Base-by-base conservation (phyloP, 306 rosid species). In the Begonia peltatifolia region DNA sequence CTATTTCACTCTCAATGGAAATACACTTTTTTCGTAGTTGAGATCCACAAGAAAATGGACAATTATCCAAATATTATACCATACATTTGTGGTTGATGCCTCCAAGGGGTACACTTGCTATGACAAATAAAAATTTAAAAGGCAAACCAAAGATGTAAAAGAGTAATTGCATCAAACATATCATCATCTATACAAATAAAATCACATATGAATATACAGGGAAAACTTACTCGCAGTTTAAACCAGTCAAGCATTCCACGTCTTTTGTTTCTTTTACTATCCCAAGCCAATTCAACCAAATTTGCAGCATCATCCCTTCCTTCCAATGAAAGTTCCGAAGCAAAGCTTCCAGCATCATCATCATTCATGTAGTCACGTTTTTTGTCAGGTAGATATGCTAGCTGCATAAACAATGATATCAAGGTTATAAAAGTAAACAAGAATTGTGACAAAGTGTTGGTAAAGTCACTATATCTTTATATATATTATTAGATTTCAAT, bases 171-270 rank as follows among this genome's bases (percentile, higher is more conserved):
- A 56, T 41, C n/a, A 41, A 56, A 42, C 41, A 57, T 15, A 57
- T 42, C 38, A 56, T 14, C 25, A 25, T 58, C 47, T 23, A 23
- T 46, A 14, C 14, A 18, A 22, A 30, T 18, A 18, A 42, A 51
- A 41, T 48, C 55, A 62, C 15, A 14, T 22, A 75, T 56, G 62
- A 61, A 56, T 36, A 54, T 13, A 47, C 20, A 14, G 66, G 60
- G 56, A 68, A 38, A 63, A 59, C 75, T 59, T 71, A 83, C 95
- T 61, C 70, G 73, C 57, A 74, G 62, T 71, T 82, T 87, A 71
- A 87, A 80, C 95, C 95, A 87, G 65, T 84, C 73, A 53, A 87
- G 86, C 93, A 83, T 77, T 64, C 93, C 95, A 6, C 84, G 86
- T 46, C 59, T 77, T 71, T 59, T 79, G 76, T 66, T 73, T 54